Base-by-base conservation (phyloP, 129 eudicot genomes). In the Artemisia annua region DNA sequence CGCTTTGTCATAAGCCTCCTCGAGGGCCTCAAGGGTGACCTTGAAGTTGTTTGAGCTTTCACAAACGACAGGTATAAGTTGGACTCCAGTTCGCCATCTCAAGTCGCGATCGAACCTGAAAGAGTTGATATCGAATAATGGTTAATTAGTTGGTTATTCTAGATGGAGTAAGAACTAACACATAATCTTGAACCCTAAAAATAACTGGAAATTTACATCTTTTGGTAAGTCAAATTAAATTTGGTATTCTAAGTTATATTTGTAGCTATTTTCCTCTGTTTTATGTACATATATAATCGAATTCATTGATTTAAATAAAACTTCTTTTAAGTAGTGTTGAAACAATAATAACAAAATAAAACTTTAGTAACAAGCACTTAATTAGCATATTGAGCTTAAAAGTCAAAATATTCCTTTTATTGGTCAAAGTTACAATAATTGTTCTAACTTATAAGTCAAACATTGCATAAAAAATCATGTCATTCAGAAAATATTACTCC, bases 71-170 rank as follows among this genome's bases (percentile, higher is more conserved):
- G 96, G 96, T 46, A 89, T 16, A 67, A 87, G 90, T 55, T 87
- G 26, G 10, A 89, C 76, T 18, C 92, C 90, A 2, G 96, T 89
- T 72, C 96, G 59, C 96, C 96, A 89, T 62, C 79, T 84, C 22
- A 89, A 71, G 56, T 89, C 92, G 15, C 96, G 73, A 66, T 87
- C 92, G 61, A 84, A 86, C 75, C 96, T 89, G 78, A 46, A 77
- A 35, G 22, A n/a, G 53, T 48, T 6, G 20, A 61, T 51, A 14
- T 17, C 17, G 3, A 62, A 39, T n/a, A n/a, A n/a, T 56, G 1
- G 12, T 67, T 15, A n/a, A n/a, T n/a, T n/a, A 67, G 59, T 70
- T 56, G 56, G 11, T 64, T 9, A 60, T 12, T 26, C 28, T 11
- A 60, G 39, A 26, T 12, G 0, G 20, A 56, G 10, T 56, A 4